Base-by-base conservation (phyloP, 2,329 filamentous ascomycete species). In the Camptophora hylomeconis region DNA sequence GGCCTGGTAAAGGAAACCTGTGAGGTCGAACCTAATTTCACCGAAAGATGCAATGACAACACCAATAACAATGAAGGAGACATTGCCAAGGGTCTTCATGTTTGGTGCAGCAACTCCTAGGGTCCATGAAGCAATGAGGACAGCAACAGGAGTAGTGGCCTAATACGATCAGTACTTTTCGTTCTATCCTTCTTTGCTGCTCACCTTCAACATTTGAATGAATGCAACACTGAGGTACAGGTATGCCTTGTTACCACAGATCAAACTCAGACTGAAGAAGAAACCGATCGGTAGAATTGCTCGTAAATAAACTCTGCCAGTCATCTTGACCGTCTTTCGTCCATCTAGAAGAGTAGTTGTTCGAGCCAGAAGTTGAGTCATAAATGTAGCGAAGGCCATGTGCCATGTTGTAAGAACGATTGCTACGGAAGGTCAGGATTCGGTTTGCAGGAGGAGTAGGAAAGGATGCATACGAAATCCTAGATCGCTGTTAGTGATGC, bases 121-220 rank as follows among this genome's bases (percentile, higher is more conserved):
- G 30, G 68, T 65, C 87, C 89, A 95, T 43, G 83, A 82, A 21
- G 82, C 79, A 43, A 95, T 60, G 20, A 98, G 73, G 29, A 95
- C 86, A 30, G 84, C 86, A 35, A 95, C 86, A 10, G 89, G 89
- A 17, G 82, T 95, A 23, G 84, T 94, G 43, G 89, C 89, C 81
- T 86, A 40, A 22, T 26, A 14, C 28, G 31, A 19, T 38, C 20
- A 35, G 13, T 17, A n/a, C 15, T 16, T 10, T 18, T 3, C 24
- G 17, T 66, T 17, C 21, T 20, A 15, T 21, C 18, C 15, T 23
- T 17, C 7, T 7, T 26, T 16, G 17, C 15, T 31, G 33, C 80
- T 45, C 61, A 83, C 79, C 80, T 95, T 95, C 57, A 95, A 75
- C 87, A 95, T 95, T 67, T 95, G 87, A 50, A 95, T 95, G 58